Evolutionary conservation across 768 basidiomycete species (phyloP).

Genomic region (Omphalotus guepiniiformis): DNA sequence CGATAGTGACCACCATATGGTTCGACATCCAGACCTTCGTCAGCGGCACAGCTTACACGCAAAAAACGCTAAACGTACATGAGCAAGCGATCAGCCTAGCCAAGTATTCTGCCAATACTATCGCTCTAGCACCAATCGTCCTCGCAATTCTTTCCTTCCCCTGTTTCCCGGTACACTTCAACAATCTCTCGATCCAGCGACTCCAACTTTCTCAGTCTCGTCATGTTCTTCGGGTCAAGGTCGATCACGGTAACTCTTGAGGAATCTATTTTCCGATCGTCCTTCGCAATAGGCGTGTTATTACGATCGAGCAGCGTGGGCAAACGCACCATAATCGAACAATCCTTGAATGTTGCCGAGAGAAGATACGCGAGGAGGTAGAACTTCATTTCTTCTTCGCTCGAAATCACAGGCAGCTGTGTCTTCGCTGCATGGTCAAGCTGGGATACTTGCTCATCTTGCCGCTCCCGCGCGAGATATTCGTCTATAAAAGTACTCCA

Average conservation of each 20-base stretch:
- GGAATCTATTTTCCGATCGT: conserved; percentile 16
- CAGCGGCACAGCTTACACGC: too few relatives aligned
- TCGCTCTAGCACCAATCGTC: too few relatives aligned
- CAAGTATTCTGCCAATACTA: too few relatives aligned
- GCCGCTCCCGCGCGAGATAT: conserved; percentile 30
- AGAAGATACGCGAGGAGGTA: conserved; percentile 75
- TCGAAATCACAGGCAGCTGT: background rate
- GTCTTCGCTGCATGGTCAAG: background rate
- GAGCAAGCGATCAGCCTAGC: too few relatives aligned
- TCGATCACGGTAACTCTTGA: conserved; percentile 72
- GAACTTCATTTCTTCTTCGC: conserved; percentile 47
- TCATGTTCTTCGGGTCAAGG: conserved; percentile 74
- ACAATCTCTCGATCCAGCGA: conserved; percentile 69
- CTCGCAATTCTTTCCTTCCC: too few relatives aligned
- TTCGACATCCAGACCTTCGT: too few relatives aligned
- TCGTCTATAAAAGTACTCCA: conserved; percentile 60
- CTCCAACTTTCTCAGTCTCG: conserved; percentile 66
- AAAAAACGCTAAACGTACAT: too few relatives aligned
- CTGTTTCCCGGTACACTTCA: conserved; percentile 39
- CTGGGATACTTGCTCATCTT: background rate
- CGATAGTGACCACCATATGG: too few relatives aligned
- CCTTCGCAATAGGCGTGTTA: conserved; percentile 17
- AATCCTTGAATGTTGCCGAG: conserved; percentile 96
- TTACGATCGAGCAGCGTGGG: conserved; percentile 24
- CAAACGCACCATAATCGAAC: conserved; percentile 47